Conservation (phyloP, 2,329 filamentous ascomycete genomes). For the Trichoderma sp. region DNA sequence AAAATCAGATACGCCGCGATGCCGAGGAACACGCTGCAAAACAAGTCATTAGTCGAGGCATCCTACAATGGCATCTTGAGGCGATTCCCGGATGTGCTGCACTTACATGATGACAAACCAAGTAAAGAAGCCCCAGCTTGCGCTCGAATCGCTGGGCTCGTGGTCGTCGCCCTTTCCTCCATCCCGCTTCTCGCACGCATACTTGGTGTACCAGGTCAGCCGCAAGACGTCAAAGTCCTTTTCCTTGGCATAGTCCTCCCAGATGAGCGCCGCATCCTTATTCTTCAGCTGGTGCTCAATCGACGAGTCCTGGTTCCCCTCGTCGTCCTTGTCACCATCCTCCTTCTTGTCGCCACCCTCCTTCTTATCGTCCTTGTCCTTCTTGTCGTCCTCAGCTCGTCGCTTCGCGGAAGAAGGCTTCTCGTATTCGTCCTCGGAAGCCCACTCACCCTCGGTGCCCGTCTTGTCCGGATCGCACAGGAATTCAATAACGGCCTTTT, state of each 20-base stretch:
- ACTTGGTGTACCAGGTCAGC: slow-evolving; percentile 83
- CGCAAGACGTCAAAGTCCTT: slow-evolving; percentile 65
- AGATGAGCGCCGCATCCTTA: slow-evolving; percentile 67
- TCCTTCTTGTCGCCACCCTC: slow-evolving; percentile 34
- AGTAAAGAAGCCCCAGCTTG: slow-evolving; percentile 92
- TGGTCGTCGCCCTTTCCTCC: slow-evolving; percentile 48
- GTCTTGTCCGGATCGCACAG: slow-evolving; percentile 73
- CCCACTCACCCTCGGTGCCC: slow-evolving; percentile 72
- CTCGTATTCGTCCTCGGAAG: slow-evolving; percentile 52
- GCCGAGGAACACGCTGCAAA: slow-evolving; percentile 75
- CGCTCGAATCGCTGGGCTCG: slow-evolving; percentile 50
- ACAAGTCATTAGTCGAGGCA: slow-evolving; percentile 31
- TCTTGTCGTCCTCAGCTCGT: slow-evolving; percentile 37
- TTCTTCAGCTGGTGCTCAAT: slow-evolving; percentile 58
- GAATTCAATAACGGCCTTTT: slow-evolving; percentile 83
- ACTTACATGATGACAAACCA: slow-evolving; percentile 94
- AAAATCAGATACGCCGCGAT: slow-evolving; percentile 93
- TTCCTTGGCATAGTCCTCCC: slow-evolving; percentile 69
- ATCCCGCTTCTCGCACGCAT: slow-evolving; percentile 70
- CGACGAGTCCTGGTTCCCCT: slow-evolving; percentile 44
- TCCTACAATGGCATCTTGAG: background rate
- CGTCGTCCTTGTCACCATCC: slow-evolving; percentile 45
- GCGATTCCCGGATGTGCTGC: too few species aligned
- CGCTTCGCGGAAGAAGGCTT: slow-evolving; percentile 26
- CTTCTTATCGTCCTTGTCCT: slow-evolving; percentile 35